These are phyloP conservation scores for Suillus spraguei DNA, from an alignment of 768 basidiomycete genomes.

Conservation along the genomic window DNA sequence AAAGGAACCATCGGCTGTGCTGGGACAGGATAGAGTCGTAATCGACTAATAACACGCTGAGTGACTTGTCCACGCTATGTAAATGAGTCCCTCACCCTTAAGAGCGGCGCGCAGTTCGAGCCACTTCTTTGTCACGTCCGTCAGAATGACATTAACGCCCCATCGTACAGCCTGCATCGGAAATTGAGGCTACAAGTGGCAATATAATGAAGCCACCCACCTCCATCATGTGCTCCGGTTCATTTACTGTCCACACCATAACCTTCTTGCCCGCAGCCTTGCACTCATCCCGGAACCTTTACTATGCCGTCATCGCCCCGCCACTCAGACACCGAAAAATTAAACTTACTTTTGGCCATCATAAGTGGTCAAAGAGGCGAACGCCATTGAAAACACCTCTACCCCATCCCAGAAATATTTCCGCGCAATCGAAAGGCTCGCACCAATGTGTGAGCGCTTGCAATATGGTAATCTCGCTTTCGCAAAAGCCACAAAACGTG, in stretches of 20 bases:
- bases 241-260: conserved; percentile 98
- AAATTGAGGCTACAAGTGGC: conserved; percentile 5
- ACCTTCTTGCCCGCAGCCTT: conserved; percentile 77
- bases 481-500: conserved; percentile 81
- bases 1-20: conserved; percentile 71
- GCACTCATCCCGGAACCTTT: conserved; percentile 81
- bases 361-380: conserved; percentile 64
- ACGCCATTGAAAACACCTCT: conserved; percentile 85
- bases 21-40: conserved; percentile 65
- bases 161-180: conserved; percentile 67
- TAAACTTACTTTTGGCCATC: conserved; percentile 68
- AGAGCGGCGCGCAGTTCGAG: conserved; percentile 61
- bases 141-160: conserved; percentile 78
- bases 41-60: conserved; percentile 45
- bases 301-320: conserved; percentile 14
- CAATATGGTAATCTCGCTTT: conserved; percentile 79
- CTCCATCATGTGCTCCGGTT: conserved; percentile 88
- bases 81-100: conserved; percentile 45
- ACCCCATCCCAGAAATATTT: conserved; percentile 90
- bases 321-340: conserved; percentile 5
- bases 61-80: background rate
- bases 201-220: conserved; percentile 38
- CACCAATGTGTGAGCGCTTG: conserved; percentile 83
- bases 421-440: conserved; percentile 68
- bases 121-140: conserved; percentile 73